A percentile compares a stretch with the other conserved stretches of the same genome.
Conservation (phyloP, 129 eudicot species). For the Logfia minima region DNA sequence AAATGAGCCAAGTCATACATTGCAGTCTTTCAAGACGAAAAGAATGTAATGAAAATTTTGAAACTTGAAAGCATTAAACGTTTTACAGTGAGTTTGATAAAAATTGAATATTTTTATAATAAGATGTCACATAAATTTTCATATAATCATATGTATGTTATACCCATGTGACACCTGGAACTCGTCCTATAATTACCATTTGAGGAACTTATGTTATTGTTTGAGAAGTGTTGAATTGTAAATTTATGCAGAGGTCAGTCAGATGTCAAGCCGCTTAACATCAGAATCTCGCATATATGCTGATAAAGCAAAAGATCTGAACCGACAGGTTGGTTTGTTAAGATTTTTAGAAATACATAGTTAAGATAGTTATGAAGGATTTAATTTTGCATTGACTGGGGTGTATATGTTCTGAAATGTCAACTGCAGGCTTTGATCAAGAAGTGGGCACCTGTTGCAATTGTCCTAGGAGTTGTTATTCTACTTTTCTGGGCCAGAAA, state of each 20-base stretch:
- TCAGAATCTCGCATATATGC: constrained; percentile 98
- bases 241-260: constrained; percentile 90
- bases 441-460: constrained; percentile 98
- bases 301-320: constrained; percentile 88
- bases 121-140: not conserved
- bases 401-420: not conserved
- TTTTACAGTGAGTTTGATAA: not conserved
- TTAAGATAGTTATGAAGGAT: not conserved
- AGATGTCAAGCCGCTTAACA: constrained; percentile 98
- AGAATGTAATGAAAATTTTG: not conserved
- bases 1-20: not conserved
- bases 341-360: not conserved
- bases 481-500: constrained; percentile 77
- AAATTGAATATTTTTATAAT: not conserved
- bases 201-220: constrained; percentile 3
- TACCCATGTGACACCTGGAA: not conserved
- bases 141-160: not conserved
- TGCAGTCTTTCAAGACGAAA: not conserved
- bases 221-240: constrained; percentile 13
- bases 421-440: constrained; percentile 69
- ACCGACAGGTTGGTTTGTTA: constrained; percentile 79
- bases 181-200: not conserved
- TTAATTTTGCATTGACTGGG: not conserved
- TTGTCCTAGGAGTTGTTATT: constrained; percentile 83
- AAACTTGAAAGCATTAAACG: not conserved